These are phyloP conservation scores for Skeletonema marinoi DNA, from an alignment of 108 stramenopile species.

Conservation along the genomic window DNA sequence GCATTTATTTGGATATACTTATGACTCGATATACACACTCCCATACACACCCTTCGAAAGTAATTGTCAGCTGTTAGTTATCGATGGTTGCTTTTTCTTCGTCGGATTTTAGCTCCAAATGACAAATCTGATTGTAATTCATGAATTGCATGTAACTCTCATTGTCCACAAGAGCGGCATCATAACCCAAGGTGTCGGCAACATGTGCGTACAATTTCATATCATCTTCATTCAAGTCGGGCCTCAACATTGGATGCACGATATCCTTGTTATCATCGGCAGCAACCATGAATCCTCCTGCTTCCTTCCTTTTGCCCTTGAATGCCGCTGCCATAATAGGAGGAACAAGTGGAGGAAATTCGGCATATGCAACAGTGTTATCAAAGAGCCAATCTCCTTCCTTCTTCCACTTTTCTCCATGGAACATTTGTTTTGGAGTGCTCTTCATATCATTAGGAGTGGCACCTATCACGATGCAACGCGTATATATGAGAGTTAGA, in stretches of 20 bases:
- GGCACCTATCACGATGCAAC: neutral
- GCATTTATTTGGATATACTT: too few species aligned
- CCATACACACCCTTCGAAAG: too few species aligned
- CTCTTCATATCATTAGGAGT: neutral
- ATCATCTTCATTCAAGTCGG: constrained; percentile 10
- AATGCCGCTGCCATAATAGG: constrained; percentile 9
- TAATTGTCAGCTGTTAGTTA: too few species aligned
- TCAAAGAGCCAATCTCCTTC: constrained; percentile 6
- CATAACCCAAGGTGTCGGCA: constrained; percentile 3
- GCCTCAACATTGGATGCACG: constrained; percentile 20
- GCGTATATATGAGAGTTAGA: too few species aligned
- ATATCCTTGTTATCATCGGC: constrained; percentile 6
- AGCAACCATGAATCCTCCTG: constrained; percentile 13
- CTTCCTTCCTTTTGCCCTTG: neutral
- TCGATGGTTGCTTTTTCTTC: too few species aligned
- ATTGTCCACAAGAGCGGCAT: constrained; percentile 2
- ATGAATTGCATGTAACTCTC: constrained; percentile 32
- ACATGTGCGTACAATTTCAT: constrained; percentile 13
- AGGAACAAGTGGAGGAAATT: constrained; percentile 31
- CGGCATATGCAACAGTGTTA: constrained; percentile 5
- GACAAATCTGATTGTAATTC: constrained; percentile 37
- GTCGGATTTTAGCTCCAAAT: constrained; percentile 15
- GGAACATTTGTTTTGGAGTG: constrained; percentile 24
- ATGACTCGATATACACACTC: too few species aligned
- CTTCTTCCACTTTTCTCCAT: neutral